Evolutionary conservation across 1,284 basidiomycete genomes (phyloP).

Genomic region (Tilletia walkeri): DNA sequence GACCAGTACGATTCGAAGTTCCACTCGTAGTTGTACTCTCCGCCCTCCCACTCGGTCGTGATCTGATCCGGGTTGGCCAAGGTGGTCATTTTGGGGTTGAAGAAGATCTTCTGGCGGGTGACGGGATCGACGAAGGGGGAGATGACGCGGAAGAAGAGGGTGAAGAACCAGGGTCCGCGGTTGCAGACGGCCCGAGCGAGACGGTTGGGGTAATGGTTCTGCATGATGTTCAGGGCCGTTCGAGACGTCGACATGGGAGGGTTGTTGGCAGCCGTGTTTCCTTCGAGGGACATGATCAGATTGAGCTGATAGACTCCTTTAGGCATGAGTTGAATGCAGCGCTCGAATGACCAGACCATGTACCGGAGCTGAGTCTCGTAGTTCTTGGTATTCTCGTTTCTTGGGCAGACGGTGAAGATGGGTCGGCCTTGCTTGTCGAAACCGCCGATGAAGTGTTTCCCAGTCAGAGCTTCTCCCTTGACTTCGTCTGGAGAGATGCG

Average conservation of each 20-base stretch:
- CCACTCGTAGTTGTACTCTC: constrained; percentile 73
- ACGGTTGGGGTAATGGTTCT: constrained; percentile 86
- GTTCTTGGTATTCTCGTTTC: constrained; percentile 47
- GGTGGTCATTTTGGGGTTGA: constrained; percentile 73
- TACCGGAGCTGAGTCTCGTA: constrained; percentile 45
- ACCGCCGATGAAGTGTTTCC: constrained; percentile 50
- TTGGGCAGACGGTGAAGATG: constrained; percentile 49
- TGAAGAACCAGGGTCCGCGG: constrained; percentile 66
- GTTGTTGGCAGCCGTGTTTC: constrained; percentile 36
- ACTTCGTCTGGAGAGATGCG: constrained; percentile 47
- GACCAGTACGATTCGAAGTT: constrained; percentile 69
- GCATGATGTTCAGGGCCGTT: constrained; percentile 66
- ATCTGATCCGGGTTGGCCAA: constrained; percentile 74
- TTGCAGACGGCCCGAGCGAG: constrained; percentile 80
- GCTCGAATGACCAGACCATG: constrained; percentile 51
- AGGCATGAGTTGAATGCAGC: constrained; percentile 49
- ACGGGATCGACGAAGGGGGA: constrained; percentile 84
- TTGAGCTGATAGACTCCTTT: constrained; percentile 41
- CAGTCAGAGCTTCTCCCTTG: constrained; percentile 42
- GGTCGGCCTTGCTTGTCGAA: constrained; percentile 49
- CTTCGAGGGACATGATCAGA: constrained; percentile 47
- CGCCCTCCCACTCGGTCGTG: constrained; percentile 74
- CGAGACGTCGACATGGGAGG: constrained; percentile 39
- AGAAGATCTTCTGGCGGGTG: constrained; percentile 80
- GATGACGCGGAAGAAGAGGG: constrained; percentile 71